Evolutionary conservation across 768 basidiomycete species (phyloP).

Genomic region (Boletus edulis): DNA sequence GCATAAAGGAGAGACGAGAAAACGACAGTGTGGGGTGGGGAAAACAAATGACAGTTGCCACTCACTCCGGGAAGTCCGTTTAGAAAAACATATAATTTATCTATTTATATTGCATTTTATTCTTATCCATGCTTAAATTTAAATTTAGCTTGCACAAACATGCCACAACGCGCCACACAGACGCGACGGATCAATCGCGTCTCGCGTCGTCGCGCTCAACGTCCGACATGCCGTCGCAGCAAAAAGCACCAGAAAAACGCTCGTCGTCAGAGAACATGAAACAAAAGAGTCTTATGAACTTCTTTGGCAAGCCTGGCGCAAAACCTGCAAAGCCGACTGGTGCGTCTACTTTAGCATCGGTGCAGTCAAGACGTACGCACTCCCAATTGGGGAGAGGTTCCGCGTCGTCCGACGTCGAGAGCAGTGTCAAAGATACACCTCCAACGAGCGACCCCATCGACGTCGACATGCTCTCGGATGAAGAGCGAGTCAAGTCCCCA

Average conservation of each 20-base stretch:
- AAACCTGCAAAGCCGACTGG: constrained; percentile 32
- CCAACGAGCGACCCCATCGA: constrained; percentile 79
- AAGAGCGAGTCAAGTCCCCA: constrained; percentile 41
- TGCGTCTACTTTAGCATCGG: constrained; percentile 31
- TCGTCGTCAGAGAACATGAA: constrained; percentile 46
- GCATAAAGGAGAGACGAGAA: constrained; percentile 19
- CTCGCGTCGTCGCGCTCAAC: constrained; percentile 6
- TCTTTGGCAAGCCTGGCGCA: constrained; percentile 45
- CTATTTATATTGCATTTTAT: neutral
- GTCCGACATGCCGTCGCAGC: constrained; percentile 13
- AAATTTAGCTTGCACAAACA: constrained; percentile 14
- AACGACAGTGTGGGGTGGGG: constrained; percentile 12
- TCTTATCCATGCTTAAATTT: neutral
- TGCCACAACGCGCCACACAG: constrained; percentile 12
- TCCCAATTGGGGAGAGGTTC: constrained; percentile 42
- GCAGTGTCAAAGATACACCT: constrained; percentile 56
- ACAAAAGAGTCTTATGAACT: constrained; percentile 74
- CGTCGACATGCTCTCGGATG: constrained; percentile 63
- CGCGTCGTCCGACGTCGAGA: constrained; percentile 46
- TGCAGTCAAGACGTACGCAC: constrained; percentile 27
- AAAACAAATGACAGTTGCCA: neutral
- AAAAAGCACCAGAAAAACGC: constrained; percentile 34
- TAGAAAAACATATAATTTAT: neutral
- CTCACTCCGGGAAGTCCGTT: neutral
- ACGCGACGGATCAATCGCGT: constrained; percentile 4